phyloP scores from a whole-genome alignment of 371 early-diverging fungal species.

The Mortierella sp. region DNA sequence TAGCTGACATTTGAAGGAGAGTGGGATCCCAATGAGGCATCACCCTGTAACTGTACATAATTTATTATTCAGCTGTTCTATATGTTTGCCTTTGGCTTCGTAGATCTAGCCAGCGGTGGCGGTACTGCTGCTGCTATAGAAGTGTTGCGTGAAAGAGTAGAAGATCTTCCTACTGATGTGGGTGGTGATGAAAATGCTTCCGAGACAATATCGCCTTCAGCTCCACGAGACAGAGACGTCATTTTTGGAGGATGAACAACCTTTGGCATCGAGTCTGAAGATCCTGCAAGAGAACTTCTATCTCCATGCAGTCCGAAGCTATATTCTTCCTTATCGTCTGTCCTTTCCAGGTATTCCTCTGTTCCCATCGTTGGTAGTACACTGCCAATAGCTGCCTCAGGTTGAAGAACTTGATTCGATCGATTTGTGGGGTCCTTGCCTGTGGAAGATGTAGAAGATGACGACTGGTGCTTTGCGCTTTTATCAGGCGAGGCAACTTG shows the following conservation, averaged over 20 bases:
- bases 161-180: background rate
- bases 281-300: constrained; percentile 14
- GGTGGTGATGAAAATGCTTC: background rate
- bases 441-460: background rate
- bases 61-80: background rate
- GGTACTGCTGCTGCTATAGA: background rate
- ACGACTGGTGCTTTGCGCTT: background rate
- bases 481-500: background rate
- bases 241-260: constrained; percentile 24
- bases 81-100: background rate
- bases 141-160: background rate
- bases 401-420: background rate
- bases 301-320: constrained; percentile 37
- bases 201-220: constrained; percentile 15
- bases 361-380: constrained; percentile 50
- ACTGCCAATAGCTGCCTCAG: constrained; percentile 61
- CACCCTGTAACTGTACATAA: too few species aligned
- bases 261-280: constrained; percentile 2
- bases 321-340: constrained; percentile 56
- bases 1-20: too few species aligned
- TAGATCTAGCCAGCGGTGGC: constrained; percentile 3
- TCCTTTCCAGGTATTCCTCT: constrained; percentile 54
- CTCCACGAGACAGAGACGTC: background rate
- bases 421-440: background rate
- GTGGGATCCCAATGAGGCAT: too few species aligned